Conservation (phyloP, 1,139 yeast genomes). For the Protomyces lactucae-debilis region DNA sequence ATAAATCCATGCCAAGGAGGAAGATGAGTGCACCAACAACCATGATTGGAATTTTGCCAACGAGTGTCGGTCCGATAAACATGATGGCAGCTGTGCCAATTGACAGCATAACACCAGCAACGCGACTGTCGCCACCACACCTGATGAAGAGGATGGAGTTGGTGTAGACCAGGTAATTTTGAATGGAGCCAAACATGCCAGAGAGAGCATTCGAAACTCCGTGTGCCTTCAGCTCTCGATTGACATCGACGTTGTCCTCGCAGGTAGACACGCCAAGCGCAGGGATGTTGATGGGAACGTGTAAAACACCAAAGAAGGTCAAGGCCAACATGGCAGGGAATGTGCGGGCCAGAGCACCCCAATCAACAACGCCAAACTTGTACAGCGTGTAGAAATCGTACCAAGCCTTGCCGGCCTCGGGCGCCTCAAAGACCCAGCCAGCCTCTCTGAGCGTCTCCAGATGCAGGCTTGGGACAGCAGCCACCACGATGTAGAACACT, state of each 20-base stretch:
- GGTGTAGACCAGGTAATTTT: constrained; percentile 85
- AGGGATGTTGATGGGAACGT: constrained; percentile 96
- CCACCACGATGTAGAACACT: constrained; percentile 62
- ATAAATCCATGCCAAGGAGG: constrained; percentile 79
- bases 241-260: constrained; percentile 75
- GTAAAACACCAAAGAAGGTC: constrained; percentile 90
- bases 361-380: constrained; percentile 62
- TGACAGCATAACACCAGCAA: constrained; percentile 85
- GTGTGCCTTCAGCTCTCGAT: constrained; percentile 88
- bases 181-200: constrained; percentile 75
- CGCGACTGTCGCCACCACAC: constrained; percentile 86
- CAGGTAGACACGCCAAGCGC: constrained; percentile 89
- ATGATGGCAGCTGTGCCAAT: constrained; percentile 72
- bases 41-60: constrained; percentile 89
- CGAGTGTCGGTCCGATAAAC: constrained; percentile 86
- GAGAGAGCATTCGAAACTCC: constrained; percentile 87
- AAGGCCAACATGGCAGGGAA: constrained; percentile 92
- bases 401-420: constrained; percentile 74
- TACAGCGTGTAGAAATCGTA: constrained; percentile 73
- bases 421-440: constrained; percentile 80
- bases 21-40: constrained; percentile 92
- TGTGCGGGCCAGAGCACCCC: constrained; percentile 63
- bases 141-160: constrained; percentile 85
- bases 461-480: constrained; percentile 60
- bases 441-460: constrained; percentile 56